Base-by-base conservation (phyloP, 345 rosid genomes). In the Syzygium oleosum region DNA sequence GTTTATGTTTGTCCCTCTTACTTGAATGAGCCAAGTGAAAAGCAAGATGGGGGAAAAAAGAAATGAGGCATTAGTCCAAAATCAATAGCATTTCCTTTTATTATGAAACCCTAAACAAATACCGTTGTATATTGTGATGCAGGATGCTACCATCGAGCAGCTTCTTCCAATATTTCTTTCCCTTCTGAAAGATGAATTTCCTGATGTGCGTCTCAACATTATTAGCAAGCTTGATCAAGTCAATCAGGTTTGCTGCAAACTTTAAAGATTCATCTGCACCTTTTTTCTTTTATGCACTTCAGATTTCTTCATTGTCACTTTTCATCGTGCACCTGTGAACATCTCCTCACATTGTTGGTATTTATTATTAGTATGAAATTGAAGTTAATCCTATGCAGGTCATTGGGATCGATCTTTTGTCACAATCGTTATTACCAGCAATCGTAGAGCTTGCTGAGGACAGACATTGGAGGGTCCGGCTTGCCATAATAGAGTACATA, bases 141-240 rank as follows among this genome's bases (percentile, higher is more conserved):
- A 97, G 99, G 99, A 95, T 88, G 99, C 99, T 88, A 96, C 99
- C 56, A 93, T 96, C 38, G 96, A 96, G 92, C 99, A 97, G 90
- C 98, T 97, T 88, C 97, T 97, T 90, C 99, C 99, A n/a, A 96
- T 97, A 87, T 97, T 95, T 90, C 98, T 97, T 46, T 96, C 99
- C 52, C 98, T 97, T 73, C 91, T 97, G 94, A 97, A 95, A 92
- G 99, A 97, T 91, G 99, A 96, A 88, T 96, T 95, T 92, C 98
- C 99, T 77, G 99, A 97, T 89, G 99, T 97, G 89, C 97, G 99
- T 46, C 94, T 97, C 85, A 97, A 96, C 90, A 96, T 97, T 51
- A 97, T 97, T 88, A 95, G 99, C 98, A 97, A 97, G 94, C 99
- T 95, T 77, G 99, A 97, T 92, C 96, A 97, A 95, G 99, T 97